phyloP scores from a whole-genome alignment of 441 rosid genomes.

The Euphorbia neoarborescens region DNA sequence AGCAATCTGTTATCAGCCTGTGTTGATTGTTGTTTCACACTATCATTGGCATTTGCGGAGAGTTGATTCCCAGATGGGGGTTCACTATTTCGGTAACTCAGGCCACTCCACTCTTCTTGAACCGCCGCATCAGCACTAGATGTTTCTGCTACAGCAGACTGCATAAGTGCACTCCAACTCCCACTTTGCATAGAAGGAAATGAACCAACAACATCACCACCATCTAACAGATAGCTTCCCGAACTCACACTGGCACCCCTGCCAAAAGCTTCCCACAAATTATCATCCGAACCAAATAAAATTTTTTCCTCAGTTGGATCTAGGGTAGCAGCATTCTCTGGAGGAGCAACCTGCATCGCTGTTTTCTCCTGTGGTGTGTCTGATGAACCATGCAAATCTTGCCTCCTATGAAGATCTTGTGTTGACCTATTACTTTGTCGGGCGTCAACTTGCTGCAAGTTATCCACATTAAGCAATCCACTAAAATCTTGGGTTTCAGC shows the following conservation, averaged over 20 bases:
- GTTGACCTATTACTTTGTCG: slow-evolving; percentile 32
- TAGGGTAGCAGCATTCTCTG: slow-evolving; percentile 53
- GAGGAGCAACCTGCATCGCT: slow-evolving; percentile 27
- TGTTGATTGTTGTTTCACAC: slow-evolving; percentile 31
- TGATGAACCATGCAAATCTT: slow-evolving; percentile 33
- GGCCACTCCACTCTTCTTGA: slow-evolving; percentile 56
- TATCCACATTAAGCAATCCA: slow-evolving; percentile 38
- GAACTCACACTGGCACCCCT: slow-evolving; percentile 37
- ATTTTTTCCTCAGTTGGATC: slow-evolving; percentile 91
- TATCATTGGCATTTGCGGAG: slow-evolving; percentile 22
- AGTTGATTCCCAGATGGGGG: slow-evolving; percentile 30
- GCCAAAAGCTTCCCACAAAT: slow-evolving; percentile 72
- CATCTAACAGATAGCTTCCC: slow-evolving; percentile 40
- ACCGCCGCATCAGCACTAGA: slow-evolving; percentile 34
- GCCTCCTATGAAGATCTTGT: slow-evolving; percentile 41
- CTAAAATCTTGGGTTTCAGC: slow-evolving; percentile 36
- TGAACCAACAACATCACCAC: slow-evolving; percentile 36
- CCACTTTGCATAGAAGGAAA: slow-evolving; percentile 76
- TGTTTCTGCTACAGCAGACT: slow-evolving; percentile 73
- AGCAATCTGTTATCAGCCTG: slow-evolving; percentile 37
- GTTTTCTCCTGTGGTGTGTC: slow-evolving; percentile 41
- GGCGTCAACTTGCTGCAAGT: slow-evolving; percentile 35
- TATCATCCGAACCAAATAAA: slow-evolving; percentile 82
- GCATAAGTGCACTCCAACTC: slow-evolving; percentile 99
- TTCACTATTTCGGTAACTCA: slow-evolving; percentile 30